These are phyloP conservation scores for Hyaloscypha variabilis DNA, from an alignment of 495 filamentous ascomycete species.

Conservation along the genomic window DNA sequence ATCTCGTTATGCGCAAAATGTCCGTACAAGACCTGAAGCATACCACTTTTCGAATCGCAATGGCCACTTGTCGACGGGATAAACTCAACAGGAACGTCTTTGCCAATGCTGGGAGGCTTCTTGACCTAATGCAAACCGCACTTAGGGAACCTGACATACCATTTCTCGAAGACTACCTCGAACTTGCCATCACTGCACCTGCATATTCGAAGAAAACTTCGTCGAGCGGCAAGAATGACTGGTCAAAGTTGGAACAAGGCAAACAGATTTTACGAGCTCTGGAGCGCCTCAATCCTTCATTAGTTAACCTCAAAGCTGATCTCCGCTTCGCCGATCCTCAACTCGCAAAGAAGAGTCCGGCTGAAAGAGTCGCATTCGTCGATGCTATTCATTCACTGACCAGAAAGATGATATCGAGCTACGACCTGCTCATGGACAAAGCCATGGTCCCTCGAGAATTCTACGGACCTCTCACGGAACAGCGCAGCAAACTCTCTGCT, in stretches of 20 bases:
- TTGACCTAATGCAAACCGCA: slow-evolving; percentile 55
- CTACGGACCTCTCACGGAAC: slow-evolving; percentile 1
- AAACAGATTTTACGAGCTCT: slow-evolving; percentile 30
- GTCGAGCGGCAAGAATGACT: neutral
- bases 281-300: slow-evolving; percentile 21
- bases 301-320: slow-evolving; percentile 23
- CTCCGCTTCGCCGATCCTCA: slow-evolving; percentile 15
- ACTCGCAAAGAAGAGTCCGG: neutral
- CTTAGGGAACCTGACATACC: slow-evolving; percentile 45
- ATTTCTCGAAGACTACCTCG: slow-evolving; percentile 39
- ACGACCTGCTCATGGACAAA: slow-evolving; percentile 26
- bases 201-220: neutral
- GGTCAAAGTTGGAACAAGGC: slow-evolving; percentile 18
- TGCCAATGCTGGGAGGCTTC: slow-evolving; percentile 54
- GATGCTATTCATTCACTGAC: neutral
- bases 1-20: slow-evolving; percentile 56
- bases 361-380: neutral
- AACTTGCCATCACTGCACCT: slow-evolving; percentile 33
- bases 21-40: slow-evolving; percentile 40
- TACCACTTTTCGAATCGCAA: slow-evolving; percentile 70
- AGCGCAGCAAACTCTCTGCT: slow-evolving; percentile 27
- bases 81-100: slow-evolving; percentile 67
- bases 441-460: slow-evolving; percentile 20
- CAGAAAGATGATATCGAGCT: slow-evolving; percentile 24
- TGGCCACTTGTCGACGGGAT: slow-evolving; percentile 70